A percentile compares a stretch with the other conserved stretches of the same genome.
Conservation (phyloP, 2,329 filamentous ascomycete genomes). For the Akanthomyces lecanii region DNA sequence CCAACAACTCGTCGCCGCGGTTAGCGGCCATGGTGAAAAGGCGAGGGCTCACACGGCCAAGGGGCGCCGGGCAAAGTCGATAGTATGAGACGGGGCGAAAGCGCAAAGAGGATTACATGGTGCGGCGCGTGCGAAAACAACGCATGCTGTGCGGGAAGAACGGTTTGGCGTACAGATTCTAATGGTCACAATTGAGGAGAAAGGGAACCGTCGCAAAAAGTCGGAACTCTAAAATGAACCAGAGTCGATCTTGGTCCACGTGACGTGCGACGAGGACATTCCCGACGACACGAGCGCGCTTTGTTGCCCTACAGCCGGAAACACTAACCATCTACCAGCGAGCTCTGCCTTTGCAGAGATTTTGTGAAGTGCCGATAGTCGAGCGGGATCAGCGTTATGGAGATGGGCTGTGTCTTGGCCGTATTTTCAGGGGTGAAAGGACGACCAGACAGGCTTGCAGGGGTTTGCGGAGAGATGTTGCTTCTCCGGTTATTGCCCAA, state of each 20-base stretch:
- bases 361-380: neutral
- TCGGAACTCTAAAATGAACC: neutral
- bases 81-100: neutral
- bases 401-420: neutral
- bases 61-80: neutral
- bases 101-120: neutral
- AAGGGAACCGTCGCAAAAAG: neutral
- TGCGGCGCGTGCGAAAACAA: neutral
- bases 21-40: conserved; percentile 20
- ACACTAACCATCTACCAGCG: neutral
- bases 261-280: neutral
- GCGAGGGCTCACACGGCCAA: neutral
- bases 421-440: neutral
- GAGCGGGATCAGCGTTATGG: neutral
- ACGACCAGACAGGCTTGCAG: neutral
- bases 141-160: neutral
- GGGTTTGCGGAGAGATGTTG: neutral
- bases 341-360: neutral
- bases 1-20: conserved; percentile 29
- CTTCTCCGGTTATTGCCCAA: neutral
- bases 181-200: neutral
- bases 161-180: neutral
- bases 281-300: neutral
- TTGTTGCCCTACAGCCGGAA: neutral
- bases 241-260: neutral